phyloP scores from a whole-genome alignment of 1,139 yeast genomes.

The Groenewaldozyma sp. region DNA sequence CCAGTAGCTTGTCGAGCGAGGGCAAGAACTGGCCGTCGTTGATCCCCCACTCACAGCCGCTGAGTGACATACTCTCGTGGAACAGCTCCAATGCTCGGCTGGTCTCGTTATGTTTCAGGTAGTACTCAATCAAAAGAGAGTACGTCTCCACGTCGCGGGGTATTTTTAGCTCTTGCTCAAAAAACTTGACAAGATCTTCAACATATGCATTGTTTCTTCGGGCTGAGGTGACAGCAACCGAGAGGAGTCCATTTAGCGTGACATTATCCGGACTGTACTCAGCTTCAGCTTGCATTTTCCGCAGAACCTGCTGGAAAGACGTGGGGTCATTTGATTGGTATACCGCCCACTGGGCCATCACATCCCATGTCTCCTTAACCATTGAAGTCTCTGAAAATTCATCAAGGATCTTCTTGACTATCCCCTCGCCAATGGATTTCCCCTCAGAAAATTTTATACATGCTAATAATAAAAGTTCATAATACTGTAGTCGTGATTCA shows the following conservation, averaged over 20 bases:
- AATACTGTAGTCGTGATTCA: constrained; percentile 15
- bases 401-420: constrained; percentile 13
- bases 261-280: constrained; percentile 19
- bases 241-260: constrained; percentile 22
- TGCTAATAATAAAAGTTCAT: constrained; percentile 23
- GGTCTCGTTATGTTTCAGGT: constrained; percentile 21
- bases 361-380: constrained; percentile 30
- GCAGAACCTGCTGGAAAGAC: constrained; percentile 12
- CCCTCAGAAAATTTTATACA: constrained; percentile 20
- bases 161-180: constrained; percentile 18
- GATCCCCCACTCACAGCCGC: constrained; percentile 37
- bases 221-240: constrained; percentile 19
- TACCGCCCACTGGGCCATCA: constrained; percentile 27
- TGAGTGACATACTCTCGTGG: constrained; percentile 30
- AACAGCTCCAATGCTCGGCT: constrained; percentile 30
- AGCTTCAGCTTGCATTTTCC: constrained; percentile 13
- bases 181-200: constrained; percentile 15
- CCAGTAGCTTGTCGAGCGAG: constrained; percentile 29
- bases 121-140: constrained; percentile 22
- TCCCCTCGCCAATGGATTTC: constrained; percentile 13
- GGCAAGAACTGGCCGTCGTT: constrained; percentile 28
- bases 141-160: constrained; percentile 22
- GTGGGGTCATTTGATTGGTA: constrained; percentile 16
- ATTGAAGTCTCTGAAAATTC: constrained; percentile 10
- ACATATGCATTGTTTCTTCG: constrained; percentile 18